Conservation (phyloP, 371 early-diverging fungal species). For the Dentiscutata heterogama region DNA sequence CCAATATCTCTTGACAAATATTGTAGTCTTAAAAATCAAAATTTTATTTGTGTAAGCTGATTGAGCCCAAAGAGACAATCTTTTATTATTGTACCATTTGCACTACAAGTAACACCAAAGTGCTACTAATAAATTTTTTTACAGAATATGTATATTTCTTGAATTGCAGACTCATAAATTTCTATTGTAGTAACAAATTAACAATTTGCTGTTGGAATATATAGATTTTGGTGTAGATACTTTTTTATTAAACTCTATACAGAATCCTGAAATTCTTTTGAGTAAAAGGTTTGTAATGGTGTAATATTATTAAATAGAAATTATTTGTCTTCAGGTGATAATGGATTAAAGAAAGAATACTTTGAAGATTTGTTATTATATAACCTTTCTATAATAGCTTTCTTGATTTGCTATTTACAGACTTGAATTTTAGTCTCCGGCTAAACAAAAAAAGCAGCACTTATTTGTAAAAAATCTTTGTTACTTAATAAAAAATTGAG, state of each 20-base stretch:
- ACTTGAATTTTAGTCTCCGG: neutral
- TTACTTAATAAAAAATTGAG: neutral
- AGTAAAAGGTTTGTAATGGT: neutral
- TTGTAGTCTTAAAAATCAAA: neutral
- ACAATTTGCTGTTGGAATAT: neutral
- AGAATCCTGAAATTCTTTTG: neutral
- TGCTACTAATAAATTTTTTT: neutral
- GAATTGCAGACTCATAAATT: neutral
- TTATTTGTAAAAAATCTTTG: slow-evolving; percentile 22
- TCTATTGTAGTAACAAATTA: neutral
- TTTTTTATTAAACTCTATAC: neutral
- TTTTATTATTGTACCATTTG: neutral
- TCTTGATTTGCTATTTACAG: neutral
- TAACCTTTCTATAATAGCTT: neutral
- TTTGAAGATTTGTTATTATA: no score
- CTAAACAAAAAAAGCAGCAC: neutral
- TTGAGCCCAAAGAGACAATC: neutral
- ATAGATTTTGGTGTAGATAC: neutral
- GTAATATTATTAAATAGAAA: neutral
- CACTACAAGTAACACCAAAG: neutral
- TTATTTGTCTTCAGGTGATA: neutral
- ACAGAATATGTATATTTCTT: neutral
- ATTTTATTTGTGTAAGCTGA: neutral
- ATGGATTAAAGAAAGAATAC: neutral
- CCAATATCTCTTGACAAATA: neutral